Evolutionary conservation across 441 rosid genomes (phyloP).

Genomic region (Adansonia rubrostipa): DNA sequence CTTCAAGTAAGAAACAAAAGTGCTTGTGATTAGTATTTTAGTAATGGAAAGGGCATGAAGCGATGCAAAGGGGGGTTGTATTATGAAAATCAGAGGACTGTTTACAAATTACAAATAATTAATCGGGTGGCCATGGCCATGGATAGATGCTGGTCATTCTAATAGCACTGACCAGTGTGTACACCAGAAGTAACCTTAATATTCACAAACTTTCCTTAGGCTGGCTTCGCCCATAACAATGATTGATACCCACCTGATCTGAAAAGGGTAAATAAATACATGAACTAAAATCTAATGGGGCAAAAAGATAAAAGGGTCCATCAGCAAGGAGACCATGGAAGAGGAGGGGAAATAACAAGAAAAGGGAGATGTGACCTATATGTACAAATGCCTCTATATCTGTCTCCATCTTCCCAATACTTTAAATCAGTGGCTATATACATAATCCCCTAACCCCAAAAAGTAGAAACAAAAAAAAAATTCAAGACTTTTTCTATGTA

Average conservation of each 20-base stretch:
- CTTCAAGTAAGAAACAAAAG: not conserved
- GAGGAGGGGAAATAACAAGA: slow-evolving; percentile 31
- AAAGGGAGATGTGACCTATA: slow-evolving; percentile 60
- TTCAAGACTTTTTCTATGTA: slow-evolving; percentile 29
- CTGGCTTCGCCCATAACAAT: slow-evolving; percentile 53
- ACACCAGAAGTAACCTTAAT: slow-evolving; percentile 37
- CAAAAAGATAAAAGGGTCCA: slow-evolving; percentile 34
- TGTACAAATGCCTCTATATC: slow-evolving; percentile 57
- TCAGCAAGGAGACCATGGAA: slow-evolving; percentile 33
- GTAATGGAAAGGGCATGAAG: slow-evolving; percentile 4
- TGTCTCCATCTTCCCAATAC: slow-evolving; percentile 55
- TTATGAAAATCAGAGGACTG: not conserved
- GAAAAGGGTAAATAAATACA: slow-evolving; percentile 50
- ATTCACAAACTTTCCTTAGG: slow-evolving; percentile 61
- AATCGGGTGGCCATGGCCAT: slow-evolving; percentile 5
- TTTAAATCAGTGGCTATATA: slow-evolving; percentile 64
- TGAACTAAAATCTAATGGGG: slow-evolving; percentile 51
- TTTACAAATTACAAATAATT: slow-evolving; percentile 8
- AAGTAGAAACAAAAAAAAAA: slow-evolving; percentile 21
- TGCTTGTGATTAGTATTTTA: not conserved
- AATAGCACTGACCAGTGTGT: slow-evolving; percentile 28
- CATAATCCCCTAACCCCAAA: slow-evolving; percentile 40
- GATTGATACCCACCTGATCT: slow-evolving; percentile 47
- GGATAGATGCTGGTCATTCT: slow-evolving; percentile 26
- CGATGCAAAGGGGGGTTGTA: slow-evolving; percentile 10